phyloP scores from a whole-genome alignment of 495 filamentous ascomycete species.

The Trichoderma asperelloides region DNA sequence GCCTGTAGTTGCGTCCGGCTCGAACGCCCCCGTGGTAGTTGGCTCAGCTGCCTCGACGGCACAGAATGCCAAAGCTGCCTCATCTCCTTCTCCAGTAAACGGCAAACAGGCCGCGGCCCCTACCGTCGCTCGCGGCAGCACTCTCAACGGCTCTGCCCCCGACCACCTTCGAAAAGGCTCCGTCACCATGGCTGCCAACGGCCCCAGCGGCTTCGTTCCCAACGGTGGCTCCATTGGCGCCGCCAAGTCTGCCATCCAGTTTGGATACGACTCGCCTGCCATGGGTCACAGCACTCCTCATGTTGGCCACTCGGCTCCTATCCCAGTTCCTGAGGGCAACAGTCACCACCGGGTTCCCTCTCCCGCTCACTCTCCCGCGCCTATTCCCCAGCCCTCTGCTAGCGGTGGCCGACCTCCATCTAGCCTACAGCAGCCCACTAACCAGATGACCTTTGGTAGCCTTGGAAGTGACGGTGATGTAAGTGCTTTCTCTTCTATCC shows the following conservation, averaged over 20 bases:
- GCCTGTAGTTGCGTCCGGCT: constrained; percentile 63
- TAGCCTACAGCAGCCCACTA: constrained; percentile 48
- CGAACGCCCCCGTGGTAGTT: constrained; percentile 55
- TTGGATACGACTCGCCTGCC: constrained; percentile 72
- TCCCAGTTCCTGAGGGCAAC: constrained; percentile 49
- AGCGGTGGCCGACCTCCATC: constrained; percentile 80
- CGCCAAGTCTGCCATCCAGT: constrained; percentile 57
- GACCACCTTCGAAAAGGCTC: constrained; percentile 79
- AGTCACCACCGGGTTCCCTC: constrained; percentile 58
- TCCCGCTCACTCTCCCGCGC: constrained; percentile 72
- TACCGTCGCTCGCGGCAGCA: constrained; percentile 46
- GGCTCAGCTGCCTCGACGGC: constrained; percentile 54
- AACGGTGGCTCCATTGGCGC: constrained; percentile 54
- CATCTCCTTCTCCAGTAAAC: constrained; percentile 66
- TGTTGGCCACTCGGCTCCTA: constrained; percentile 47
- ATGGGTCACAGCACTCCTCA: constrained; percentile 51
- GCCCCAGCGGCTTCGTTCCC: constrained; percentile 66
- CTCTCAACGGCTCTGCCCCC: constrained; percentile 42
- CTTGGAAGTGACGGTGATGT: constrained; percentile 67
- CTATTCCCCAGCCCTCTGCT: constrained; percentile 77
- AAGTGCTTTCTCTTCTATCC: constrained; percentile 27
- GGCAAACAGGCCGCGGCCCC: constrained; percentile 65
- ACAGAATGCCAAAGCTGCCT: constrained; percentile 72
- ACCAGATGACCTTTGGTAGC: constrained; percentile 71
- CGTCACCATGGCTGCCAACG: constrained; percentile 76